Evolutionary conservation across 805 yeast species (phyloP), one percentile per base, ranked within the genome.

Genomic region (Starmerella apis): DNA sequence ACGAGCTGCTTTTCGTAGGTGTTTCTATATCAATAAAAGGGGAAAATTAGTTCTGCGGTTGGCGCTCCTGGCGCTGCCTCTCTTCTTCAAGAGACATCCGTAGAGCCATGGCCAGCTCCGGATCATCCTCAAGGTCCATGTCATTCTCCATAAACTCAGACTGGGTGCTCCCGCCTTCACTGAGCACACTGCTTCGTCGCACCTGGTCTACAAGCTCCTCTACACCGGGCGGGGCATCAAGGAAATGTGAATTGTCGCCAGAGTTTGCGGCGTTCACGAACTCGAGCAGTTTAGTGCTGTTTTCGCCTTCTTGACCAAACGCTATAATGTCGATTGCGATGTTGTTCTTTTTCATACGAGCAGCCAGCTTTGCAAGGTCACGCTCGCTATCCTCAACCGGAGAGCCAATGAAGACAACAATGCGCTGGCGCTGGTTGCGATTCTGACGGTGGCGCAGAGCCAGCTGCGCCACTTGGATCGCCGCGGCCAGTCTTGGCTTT

Each of bases 381-480:
- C 76, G 77, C 49, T 78, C 81, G 14, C 72, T 68, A 51, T 84
- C 92, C 25, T 64, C 66, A 43, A 92, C 73, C 27, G 97, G 97
- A 51, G 86, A 77, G 16, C 95, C 96, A 38, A 87, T 86, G 67
- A 92, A 92, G 33, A 79, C 85, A 51, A 92, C 76, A 53, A 92
- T 84, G 58, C 98, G 77, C 69, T 87, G 96, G 58, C 78, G 83
- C 65, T 87, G 97, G 5, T 82, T 81, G 67, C 84, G 87, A 69
- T 92, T 90, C 66, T 87, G 96, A 62, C 98, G 86, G 69, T 90
- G 96, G 65, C 88, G 92, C 63, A 90, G 78, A 18, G 96, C 96
- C 62, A 92, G 69, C 64, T 83, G 82, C 13, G 97, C 97, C 55
- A 92, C 94, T 69, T 88, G 95, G 59, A 92, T 79, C 10, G 94